Conservation (phyloP, 2,329 filamentous ascomycete species). For the Aspergillus awamori region DNA sequence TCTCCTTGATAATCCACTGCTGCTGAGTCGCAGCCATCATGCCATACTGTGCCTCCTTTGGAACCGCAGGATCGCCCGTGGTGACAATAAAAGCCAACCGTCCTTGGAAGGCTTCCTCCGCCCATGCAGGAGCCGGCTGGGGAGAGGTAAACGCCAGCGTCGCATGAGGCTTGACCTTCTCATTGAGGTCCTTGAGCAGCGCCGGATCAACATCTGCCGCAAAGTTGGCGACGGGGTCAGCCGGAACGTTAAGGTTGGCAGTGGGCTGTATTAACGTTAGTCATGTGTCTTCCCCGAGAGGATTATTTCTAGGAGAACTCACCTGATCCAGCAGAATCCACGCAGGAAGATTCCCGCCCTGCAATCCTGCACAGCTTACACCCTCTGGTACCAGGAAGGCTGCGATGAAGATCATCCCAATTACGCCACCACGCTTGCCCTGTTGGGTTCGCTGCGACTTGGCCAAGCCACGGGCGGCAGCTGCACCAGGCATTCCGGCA, state of each 20-base stretch:
- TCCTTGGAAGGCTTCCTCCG: constrained; percentile 22
- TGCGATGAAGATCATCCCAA: constrained; percentile 36
- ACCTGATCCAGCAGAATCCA: constrained; percentile 32
- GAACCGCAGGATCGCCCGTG: constrained; percentile 24
- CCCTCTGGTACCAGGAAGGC: constrained; percentile 44
- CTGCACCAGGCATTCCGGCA: constrained; percentile 33
- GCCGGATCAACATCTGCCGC: constrained; percentile 18
- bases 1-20: constrained; percentile 28
- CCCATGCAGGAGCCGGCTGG: constrained; percentile 30
- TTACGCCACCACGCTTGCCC: constrained; percentile 34
- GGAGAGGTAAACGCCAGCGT: constrained; percentile 27
- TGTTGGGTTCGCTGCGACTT: constrained; percentile 27
- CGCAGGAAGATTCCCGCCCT: constrained; percentile 26
- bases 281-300: no score
- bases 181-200: constrained; percentile 4
- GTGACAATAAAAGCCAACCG: constrained; percentile 29
- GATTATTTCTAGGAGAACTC: not conserved
- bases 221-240: constrained; percentile 20
- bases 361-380: constrained; percentile 24
- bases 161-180: constrained; percentile 26
- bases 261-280: constrained; percentile 10
- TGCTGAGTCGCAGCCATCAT: constrained; percentile 28
- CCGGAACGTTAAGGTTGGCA: constrained; percentile 16
- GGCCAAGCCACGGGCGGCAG: constrained; percentile 30
- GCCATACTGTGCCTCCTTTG: constrained; percentile 25